Percentiles rank a stretch among this genome's conserved stretches.
phyloP scores from a whole-genome alignment of 345 rosid species.

The Streptanthus diversifolius region DNA sequence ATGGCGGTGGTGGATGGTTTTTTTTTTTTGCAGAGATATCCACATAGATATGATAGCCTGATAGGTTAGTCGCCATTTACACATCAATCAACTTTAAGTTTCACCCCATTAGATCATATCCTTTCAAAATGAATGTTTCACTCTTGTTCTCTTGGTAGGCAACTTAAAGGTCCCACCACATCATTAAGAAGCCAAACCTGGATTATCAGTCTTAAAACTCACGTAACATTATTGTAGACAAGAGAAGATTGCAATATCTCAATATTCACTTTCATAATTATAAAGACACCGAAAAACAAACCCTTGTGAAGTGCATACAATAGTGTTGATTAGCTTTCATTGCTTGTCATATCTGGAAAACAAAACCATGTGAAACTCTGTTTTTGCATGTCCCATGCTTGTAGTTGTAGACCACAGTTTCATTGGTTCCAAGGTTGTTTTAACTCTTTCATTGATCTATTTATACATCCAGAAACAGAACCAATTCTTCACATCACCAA shows the following conservation, averaged over 20 bases:
- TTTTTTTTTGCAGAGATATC: background rate
- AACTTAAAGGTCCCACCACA: constrained; percentile 7
- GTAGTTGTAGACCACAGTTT: constrained; percentile 8
- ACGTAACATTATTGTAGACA: background rate
- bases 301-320: constrained; percentile 13
- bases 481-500: constrained; percentile 21
- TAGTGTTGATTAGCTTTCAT: constrained; percentile 1
- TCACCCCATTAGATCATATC: constrained; percentile 1
- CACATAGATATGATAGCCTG: constrained; percentile 4
- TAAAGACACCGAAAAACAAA: background rate
- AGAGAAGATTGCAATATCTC: background rate
- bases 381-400: constrained; percentile 19
- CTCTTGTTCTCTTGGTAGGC: constrained; percentile 20
- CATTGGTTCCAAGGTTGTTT: background rate
- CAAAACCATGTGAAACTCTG: constrained; percentile 13
- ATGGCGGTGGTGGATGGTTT: background rate
- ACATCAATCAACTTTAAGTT: background rate
- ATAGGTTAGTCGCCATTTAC: background rate
- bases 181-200: background rate
- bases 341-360: constrained; percentile 4
- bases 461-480: background rate
- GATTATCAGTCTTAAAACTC: no score
- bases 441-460: constrained; percentile 4
- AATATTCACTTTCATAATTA: no score
- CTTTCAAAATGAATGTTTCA: constrained; percentile 9